A percentile compares a stretch with the other conserved stretches of the same genome.
Evolutionary conservation across 164 flowering plant species (phyloP).

Genomic region (Piper longum): DNA sequence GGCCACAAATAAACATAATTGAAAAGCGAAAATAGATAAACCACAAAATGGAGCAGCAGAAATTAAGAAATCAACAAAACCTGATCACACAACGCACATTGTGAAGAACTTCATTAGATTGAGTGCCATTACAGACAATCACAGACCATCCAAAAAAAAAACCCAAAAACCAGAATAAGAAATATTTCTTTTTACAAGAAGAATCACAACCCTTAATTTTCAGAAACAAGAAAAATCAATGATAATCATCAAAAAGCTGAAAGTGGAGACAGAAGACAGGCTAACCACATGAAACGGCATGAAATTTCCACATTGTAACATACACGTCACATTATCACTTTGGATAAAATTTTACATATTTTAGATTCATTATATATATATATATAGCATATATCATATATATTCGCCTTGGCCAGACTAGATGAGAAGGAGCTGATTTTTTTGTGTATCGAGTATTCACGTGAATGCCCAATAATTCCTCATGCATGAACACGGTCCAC

Average conservation of each 20-base stretch:
- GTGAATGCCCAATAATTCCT: constrained; percentile 71
- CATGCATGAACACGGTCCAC: constrained; percentile 60
- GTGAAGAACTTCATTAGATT: not conserved
- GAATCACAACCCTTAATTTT: not conserved
- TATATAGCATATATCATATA: constrained; percentile 6
- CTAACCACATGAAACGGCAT: not conserved
- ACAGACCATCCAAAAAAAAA: not conserved
- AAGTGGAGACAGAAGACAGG: not conserved
- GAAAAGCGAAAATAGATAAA: no score
- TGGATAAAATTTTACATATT: not conserved
- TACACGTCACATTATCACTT: not conserved
- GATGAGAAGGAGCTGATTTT: constrained; percentile 5
- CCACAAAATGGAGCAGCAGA: no score
- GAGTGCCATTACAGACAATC: not conserved
- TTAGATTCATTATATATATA: not conserved
- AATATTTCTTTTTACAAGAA: not conserved
- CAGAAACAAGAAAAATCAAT: not conserved
- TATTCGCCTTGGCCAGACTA: constrained; percentile 3
- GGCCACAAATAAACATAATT: no score
- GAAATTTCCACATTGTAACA: no score
- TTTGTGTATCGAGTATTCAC: constrained; percentile 23
- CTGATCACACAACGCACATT: not conserved
- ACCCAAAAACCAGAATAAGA: not conserved
- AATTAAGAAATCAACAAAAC: not conserved
- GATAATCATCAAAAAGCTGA: not conserved